phyloP scores from a whole-genome alignment of 345 rosid genomes.

The Noccaea caerulescens region DNA sequence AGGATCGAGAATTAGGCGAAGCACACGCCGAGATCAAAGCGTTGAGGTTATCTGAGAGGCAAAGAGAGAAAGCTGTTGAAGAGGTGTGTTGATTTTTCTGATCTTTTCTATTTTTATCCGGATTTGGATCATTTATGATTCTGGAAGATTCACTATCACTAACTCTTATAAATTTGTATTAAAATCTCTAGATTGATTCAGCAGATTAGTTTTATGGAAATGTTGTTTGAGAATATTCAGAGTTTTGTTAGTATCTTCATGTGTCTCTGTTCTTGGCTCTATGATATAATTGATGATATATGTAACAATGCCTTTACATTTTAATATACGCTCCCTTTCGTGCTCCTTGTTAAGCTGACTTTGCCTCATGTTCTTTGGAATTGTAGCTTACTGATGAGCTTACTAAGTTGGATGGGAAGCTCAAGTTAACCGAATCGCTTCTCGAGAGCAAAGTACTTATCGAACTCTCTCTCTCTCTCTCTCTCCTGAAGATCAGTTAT shows the following conservation, averaged over 20 bases:
- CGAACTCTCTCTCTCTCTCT: neutral
- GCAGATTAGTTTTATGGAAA: neutral
- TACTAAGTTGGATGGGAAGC: conserved; percentile 86
- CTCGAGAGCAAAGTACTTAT: conserved; percentile 75
- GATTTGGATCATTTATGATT: neutral
- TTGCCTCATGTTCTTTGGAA: conserved; percentile 21
- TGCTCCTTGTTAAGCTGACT: neutral
- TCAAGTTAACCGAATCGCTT: conserved; percentile 81
- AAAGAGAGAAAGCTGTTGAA: conserved; percentile 95
- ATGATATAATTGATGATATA: neutral
- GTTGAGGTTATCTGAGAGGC: conserved; percentile 75
- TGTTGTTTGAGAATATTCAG: neutral
- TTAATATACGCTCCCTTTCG: neutral
- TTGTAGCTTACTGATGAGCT: conserved; percentile 87
- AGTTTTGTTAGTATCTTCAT: neutral
- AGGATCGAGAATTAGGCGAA: conserved; percentile 89
- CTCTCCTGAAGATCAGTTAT: neutral
- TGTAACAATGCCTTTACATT: neutral
- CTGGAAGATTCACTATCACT: neutral
- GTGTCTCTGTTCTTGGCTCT: neutral
- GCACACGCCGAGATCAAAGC: conserved; percentile 97
- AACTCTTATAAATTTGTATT: no score
- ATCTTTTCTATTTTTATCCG: neutral
- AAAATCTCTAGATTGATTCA: neutral
- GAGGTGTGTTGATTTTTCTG: conserved; percentile 70